A percentile compares a stretch with the other conserved stretches of the same genome.
Conservation (phyloP, 176 grass and related monocot genomes). For the Oryza rufipogon region DNA sequence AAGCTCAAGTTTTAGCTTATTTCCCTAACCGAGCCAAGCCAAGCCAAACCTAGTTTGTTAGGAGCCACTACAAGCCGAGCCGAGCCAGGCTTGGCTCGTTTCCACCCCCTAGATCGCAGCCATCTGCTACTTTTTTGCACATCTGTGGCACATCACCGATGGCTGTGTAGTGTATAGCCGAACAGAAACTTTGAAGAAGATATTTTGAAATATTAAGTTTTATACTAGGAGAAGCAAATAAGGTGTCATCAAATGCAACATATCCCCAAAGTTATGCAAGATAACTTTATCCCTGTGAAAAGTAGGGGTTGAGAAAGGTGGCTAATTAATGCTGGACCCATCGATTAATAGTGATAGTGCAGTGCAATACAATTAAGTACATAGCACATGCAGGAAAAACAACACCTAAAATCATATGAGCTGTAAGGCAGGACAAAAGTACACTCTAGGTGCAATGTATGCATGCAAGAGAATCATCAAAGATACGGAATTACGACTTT, state of each 20-base stretch:
- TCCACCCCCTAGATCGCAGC: no score
- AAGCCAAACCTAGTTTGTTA: no score
- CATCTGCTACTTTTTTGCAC: no score
- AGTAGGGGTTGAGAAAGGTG: not conserved
- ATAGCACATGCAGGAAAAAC: not conserved
- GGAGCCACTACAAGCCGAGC: no score
- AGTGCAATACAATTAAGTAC: not conserved
- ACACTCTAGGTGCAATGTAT: not conserved
- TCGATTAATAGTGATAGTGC: not conserved
- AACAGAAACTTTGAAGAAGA: not conserved
- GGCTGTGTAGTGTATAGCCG: no score
- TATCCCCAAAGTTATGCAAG: not conserved
- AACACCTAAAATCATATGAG: not conserved
- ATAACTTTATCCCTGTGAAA: not conserved
- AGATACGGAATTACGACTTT: not conserved
- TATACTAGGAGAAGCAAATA: not conserved
- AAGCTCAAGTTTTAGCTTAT: no score
- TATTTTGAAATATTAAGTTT: not conserved
- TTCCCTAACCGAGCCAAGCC: no score
- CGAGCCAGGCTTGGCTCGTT: no score
- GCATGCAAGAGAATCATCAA: not conserved
- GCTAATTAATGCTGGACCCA: not conserved
- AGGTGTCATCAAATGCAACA: not conserved
- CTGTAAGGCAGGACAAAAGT: constrained; percentile 24
- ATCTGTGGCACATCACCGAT: no score